Evolutionary conservation across 2,329 filamentous ascomycete species (phyloP), one percentile per base, ranked within the genome.

Genomic region (Penicillium verrucosum): DNA sequence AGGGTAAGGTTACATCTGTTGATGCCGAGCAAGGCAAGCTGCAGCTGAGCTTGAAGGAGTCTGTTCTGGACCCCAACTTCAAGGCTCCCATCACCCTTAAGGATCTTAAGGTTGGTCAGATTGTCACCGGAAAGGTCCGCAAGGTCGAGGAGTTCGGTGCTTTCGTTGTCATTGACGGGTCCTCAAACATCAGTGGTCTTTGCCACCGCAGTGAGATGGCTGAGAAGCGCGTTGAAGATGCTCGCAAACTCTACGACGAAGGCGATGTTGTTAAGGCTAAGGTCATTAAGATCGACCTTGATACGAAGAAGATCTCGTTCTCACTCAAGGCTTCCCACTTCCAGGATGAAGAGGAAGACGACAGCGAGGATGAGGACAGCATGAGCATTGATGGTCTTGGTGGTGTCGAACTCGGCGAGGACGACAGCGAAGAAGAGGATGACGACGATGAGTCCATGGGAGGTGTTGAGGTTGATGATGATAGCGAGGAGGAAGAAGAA

Each of bases 141-240:
- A 96, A 95, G 75, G 92, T 97, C 2, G 90, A 96, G 69, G 89
- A 96, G 32, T 99, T 92, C 71, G 94, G 94, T 62, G 93, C 93
- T 5, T 99, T 99, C 73, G 89, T 99, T 65, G 85, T 95, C 42
- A 80, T 99, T 21, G 91, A 97, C 72, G 86, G 89, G 58, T 95
- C 92, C 5, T 82, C 85, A 54, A 96, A 96, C 65, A 85, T 99
- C 60, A 96, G 93, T 65, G 94, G 94, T 60, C 82, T 99, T 10
- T 97, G 93, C 73, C 94, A 99, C 73, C 85, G 89, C 60, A 93
- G 87, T 61, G 88, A 99, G 72, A 92, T 99, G 82, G 92, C 94
- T 0, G 91, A 96, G 63, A 87, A 88, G 65, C 78, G 82, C 5
- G 86, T 97, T 25, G 82, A 89, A 51, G 90, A 97, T 77, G 89